These are phyloP conservation scores for Tripterygium wilfordii DNA, from an alignment of 177 flowering plant genomes.

Conservation along the genomic window DNA sequence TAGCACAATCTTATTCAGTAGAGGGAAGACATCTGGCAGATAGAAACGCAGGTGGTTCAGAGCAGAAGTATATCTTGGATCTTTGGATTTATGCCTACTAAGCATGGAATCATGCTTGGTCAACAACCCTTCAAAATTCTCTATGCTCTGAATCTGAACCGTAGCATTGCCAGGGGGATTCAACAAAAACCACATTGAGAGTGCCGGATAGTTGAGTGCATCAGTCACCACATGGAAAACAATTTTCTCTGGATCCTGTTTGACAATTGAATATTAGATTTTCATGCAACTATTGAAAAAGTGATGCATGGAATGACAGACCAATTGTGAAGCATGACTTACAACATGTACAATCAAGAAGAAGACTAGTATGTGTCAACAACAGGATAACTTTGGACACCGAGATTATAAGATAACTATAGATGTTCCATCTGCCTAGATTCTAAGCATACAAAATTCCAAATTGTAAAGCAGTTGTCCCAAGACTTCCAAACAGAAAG, in stretches of 20 bases:
- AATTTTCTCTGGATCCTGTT: conserved; percentile 73
- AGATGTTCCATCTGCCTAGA: too few relatives aligned
- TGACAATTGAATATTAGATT: too few relatives aligned
- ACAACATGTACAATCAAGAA: too few relatives aligned
- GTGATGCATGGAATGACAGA: too few relatives aligned
- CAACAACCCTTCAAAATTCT: conserved; percentile 46
- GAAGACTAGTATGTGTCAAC: too few relatives aligned
- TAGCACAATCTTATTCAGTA: conserved; percentile 61
- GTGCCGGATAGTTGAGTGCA: conserved; percentile 74
- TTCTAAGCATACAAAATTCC: too few relatives aligned
- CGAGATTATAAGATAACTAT: too few relatives aligned
- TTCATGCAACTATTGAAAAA: too few relatives aligned
- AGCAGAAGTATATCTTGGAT: conserved; percentile 58
- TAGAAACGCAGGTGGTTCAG: conserved; percentile 86
- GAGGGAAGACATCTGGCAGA: conserved; percentile 81
- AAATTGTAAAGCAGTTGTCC: too few relatives aligned
- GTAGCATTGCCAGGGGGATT: conserved; percentile 81
- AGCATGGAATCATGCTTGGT: conserved; percentile 24
- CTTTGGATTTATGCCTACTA: conserved; percentile 34
- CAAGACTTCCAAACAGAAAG: too few relatives aligned
- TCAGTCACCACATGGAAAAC: conserved; percentile 88
- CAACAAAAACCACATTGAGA: conserved; percentile 83
- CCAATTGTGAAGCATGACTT: too few relatives aligned
- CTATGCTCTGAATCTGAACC: conserved; percentile 45
- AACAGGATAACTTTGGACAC: too few relatives aligned